Base-by-base conservation (phyloP, 495 filamentous ascomycete species). In the Trichoderma virens region DNA sequence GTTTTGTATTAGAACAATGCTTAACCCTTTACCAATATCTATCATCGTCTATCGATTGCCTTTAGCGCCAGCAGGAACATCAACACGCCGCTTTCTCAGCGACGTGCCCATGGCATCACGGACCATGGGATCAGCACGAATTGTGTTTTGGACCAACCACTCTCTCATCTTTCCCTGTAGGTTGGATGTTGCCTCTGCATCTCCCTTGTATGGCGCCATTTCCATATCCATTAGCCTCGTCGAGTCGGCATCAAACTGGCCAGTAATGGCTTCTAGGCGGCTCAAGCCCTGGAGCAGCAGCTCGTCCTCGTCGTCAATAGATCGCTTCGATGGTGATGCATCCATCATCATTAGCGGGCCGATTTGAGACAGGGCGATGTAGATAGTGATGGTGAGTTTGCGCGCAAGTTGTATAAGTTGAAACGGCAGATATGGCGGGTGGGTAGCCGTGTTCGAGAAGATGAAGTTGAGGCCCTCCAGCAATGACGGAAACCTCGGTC, bases 291-390 rank as follows among this genome's bases (percentile, higher is more conserved):
- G 75, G 56, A 63, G 62, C 59, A 80, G 63, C 43, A 70, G 67
- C 67, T 65, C 69, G 69, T 78, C 77, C 20, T 74, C 73, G 13
- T 70, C 65, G 4, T 64, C 74, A n/a, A 68, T 76, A 7, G 75
- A 72, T 14, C 65, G 67, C 20, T 51, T 59, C 18, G 70, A 66
- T 18, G 61, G 34, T 7, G 34, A 30, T 13, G 32, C 14, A 13
- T 45, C 35, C 60, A 75, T 69, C 67, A 71, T 72, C 32, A 91
- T 72, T 5, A 93, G 73, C 5, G 88, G 87, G 0, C 85, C 84
- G 23, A 96, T 82, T 74, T 97, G 91, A n/a, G 86, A 88, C 64
- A 97, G 86, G 66, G 93, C 95, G 59, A 97, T 93, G 73, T 92
- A 93, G 23, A 92, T 69, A n/a, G 89, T 91, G 60, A 98, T 78